Percentiles rank a stretch among this genome's conserved stretches.
These are phyloP conservation scores for Xanthoceras sorbifolium DNA, from an alignment of 345 rosid species.

Conservation along the genomic window DNA sequence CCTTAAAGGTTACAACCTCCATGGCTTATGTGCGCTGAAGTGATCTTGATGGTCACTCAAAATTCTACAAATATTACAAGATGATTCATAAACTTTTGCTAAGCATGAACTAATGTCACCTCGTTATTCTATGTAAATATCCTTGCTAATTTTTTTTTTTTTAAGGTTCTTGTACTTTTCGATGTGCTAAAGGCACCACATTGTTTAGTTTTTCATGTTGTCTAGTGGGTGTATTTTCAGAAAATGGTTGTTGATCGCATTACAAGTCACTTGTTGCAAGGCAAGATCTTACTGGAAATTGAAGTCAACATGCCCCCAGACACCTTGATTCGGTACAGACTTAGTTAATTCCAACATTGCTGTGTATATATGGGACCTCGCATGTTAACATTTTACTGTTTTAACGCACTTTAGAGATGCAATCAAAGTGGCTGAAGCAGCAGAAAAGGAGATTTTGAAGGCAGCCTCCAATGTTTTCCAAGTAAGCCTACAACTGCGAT, in stretches of 20 bases:
- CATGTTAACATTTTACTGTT: neutral
- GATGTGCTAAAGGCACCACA: neutral
- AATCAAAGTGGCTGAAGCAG: conserved; percentile 33
- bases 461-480: conserved; percentile 23
- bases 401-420: conserved; percentile 27
- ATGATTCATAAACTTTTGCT: neutral
- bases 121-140: neutral
- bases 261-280: conserved; percentile 67
- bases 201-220: neutral
- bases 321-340: conserved; percentile 30
- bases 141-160: neutral
- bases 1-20: neutral
- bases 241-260: conserved; percentile 62
- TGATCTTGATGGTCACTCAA: neutral
- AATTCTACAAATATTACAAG: neutral
- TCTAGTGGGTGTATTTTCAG: conserved; percentile 33
- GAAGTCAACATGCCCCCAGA: conserved; percentile 47
- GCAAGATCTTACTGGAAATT: conserved; percentile 56
- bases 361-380: too few species aligned
- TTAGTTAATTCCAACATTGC: neutral
- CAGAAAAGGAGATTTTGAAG: conserved; percentile 37
- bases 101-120: conserved; percentile 1
- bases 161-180: too few species aligned
- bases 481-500: conserved; percentile 28
- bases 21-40: neutral